Conservation (phyloP, 108 stramenopile species). For the Cyclotella sp. region DNA sequence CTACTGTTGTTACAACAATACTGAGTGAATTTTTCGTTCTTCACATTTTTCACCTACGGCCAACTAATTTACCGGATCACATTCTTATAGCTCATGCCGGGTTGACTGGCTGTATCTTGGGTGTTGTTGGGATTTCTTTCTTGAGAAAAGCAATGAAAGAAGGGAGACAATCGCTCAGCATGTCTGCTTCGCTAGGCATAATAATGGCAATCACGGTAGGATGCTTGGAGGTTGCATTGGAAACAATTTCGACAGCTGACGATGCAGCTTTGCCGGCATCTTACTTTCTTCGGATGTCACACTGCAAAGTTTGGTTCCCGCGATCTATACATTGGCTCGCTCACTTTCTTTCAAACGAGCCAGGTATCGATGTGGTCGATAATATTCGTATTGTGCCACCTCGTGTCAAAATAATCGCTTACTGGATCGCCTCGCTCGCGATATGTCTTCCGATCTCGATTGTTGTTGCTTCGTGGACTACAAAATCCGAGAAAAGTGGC, state of each 20-base stretch:
- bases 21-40: constrained; percentile 40
- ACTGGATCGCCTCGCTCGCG: constrained; percentile 26
- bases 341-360: constrained; percentile 21
- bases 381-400: neutral
- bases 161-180: neutral
- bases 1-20: constrained; percentile 35
- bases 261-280: neutral
- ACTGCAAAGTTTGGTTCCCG: constrained; percentile 7
- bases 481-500: too few relatives aligned
- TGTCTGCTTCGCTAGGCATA: constrained; percentile 1
- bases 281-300: too few relatives aligned
- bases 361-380: neutral
- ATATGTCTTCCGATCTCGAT: constrained; percentile 27
- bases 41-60: constrained; percentile 4
- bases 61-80: constrained; percentile 22
- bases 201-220: constrained; percentile 27
- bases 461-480: constrained; percentile 18
- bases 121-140: constrained; percentile 4
- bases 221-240: constrained; percentile 36
- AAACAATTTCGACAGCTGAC: neutral
- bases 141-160: constrained; percentile 7
- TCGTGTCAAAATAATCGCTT: constrained; percentile 16
- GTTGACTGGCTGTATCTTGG: constrained; percentile 45
- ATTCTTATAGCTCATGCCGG: constrained; percentile 44
- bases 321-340: constrained; percentile 29